These are phyloP conservation scores for Themeda triandra DNA, from an alignment of 176 grass and related monocot species.

Conservation along the genomic window DNA sequence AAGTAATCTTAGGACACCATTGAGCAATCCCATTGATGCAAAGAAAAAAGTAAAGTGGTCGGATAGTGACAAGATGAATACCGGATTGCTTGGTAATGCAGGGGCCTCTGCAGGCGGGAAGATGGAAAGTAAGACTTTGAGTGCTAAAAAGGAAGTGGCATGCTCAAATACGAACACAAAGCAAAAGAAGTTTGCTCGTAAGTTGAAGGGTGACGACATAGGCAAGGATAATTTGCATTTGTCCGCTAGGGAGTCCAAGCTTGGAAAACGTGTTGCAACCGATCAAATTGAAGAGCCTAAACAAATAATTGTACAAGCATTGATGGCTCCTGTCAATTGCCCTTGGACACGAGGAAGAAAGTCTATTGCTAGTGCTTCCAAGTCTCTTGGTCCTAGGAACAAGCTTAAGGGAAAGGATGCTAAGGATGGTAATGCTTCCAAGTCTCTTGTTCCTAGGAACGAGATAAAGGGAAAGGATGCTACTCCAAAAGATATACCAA, in stretches of 20 bases:
- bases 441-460: background rate
- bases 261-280: background rate
- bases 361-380: constrained; percentile 12
- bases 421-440: background rate
- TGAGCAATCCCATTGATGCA: background rate
- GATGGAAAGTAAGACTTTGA: background rate
- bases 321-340: constrained; percentile 48
- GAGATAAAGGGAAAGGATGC: background rate
- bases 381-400: constrained; percentile 24
- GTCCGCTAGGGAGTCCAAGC: background rate
- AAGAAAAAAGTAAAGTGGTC: constrained; percentile 18
- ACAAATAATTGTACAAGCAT: constrained; percentile 39
- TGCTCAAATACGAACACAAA: background rate
- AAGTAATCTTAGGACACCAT: background rate
- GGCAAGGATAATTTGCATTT: constrained; percentile 6
- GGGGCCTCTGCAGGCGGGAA: background rate
- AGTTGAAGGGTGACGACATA: background rate
- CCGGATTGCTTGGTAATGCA: background rate
- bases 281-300: constrained; percentile 10
- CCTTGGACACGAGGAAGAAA: constrained; percentile 47
- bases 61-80: constrained; percentile 9
- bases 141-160: background rate
- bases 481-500: background rate
- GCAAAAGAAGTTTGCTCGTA: background rate
- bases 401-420: constrained; percentile 26